phyloP scores from a whole-genome alignment of 208 protist species.

The Acanthamoeba lenticulata region DNA sequence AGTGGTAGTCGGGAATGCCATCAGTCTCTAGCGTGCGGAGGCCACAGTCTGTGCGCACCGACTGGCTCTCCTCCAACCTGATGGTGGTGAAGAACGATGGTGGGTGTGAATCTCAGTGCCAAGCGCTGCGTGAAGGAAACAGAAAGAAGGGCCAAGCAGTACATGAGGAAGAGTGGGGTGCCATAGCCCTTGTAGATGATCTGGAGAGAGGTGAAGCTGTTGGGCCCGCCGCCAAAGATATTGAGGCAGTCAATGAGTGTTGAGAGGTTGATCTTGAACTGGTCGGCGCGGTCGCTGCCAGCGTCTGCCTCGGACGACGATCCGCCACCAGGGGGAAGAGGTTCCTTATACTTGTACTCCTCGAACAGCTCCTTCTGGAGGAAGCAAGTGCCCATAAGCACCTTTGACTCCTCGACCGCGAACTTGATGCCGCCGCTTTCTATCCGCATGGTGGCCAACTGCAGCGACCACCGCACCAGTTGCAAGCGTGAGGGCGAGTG shows the following conservation, averaged over 20 bases:
- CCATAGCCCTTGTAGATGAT: conserved; percentile 61
- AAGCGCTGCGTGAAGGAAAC: too few relatives aligned
- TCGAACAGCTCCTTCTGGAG: conserved; percentile 52
- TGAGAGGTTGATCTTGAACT: conserved; percentile 45
- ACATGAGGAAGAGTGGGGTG: conserved; percentile 48
- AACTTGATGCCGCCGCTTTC: conserved; percentile 37
- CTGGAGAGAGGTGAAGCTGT: conserved; percentile 5
- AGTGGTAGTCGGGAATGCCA: conserved; percentile 13
- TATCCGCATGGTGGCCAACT: conserved; percentile 27
- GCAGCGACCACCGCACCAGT: neutral
- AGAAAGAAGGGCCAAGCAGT: too few relatives aligned
- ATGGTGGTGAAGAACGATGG: too few relatives aligned
- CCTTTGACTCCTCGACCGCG: conserved; percentile 29
- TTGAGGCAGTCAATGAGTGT: conserved; percentile 46
- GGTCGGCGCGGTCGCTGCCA: neutral
- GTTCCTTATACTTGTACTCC: conserved; percentile 54
- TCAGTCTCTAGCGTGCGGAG: conserved; percentile 38
- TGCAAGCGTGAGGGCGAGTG: neutral
- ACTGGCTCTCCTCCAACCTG: conserved; percentile 39
- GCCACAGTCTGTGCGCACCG: conserved; percentile 36
- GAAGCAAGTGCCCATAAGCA: neutral
- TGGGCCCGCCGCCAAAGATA: conserved; percentile 34
- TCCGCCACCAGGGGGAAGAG: too few relatives aligned
- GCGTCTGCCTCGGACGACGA: neutral
- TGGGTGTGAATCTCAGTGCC: too few relatives aligned